These are phyloP conservation scores for Begonia masoniana DNA, from an alignment of 306 rosid species.

Conservation along the genomic window DNA sequence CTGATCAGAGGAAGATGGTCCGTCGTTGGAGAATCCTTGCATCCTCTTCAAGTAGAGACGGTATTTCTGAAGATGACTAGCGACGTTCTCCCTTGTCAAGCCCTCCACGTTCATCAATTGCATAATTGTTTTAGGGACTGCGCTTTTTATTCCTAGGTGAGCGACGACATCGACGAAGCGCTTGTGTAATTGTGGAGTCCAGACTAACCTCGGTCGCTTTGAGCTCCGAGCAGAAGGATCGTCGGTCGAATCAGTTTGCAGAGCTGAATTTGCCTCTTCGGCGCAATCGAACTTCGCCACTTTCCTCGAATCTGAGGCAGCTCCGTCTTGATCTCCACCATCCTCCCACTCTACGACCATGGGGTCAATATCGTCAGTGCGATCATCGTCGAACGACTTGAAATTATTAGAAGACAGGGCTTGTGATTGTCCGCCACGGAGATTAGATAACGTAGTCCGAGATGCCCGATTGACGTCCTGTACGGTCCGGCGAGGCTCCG, in stretches of 20 bases:
- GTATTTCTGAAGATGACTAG: conserved; percentile 89
- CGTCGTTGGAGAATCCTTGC: conserved; percentile 46
- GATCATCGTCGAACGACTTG: conserved; percentile 27
- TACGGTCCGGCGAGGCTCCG: conserved; percentile 44
- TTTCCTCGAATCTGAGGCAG: conserved; percentile 50
- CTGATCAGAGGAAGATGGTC: not conserved
- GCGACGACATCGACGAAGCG: conserved; percentile 89
- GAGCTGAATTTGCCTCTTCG: conserved; percentile 68
- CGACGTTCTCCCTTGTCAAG: conserved; percentile 88
- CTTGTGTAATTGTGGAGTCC: conserved; percentile 94
- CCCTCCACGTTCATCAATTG: conserved; percentile 96
- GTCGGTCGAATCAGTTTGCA: conserved; percentile 20
- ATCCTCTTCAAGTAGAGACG: conserved; percentile 81
- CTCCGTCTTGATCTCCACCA: conserved; percentile 24
- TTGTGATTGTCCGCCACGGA: conserved; percentile 34
- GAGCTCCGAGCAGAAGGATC: conserved; percentile 34
- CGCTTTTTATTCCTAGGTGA: conserved; percentile 80
- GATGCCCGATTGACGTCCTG: conserved; percentile 88
- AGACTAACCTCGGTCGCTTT: conserved; percentile 78
- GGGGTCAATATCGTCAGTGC: conserved; percentile 19
- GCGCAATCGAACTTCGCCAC: conserved; percentile 39
- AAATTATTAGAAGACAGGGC: conserved; percentile 31
- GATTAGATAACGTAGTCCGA: conserved; percentile 41
- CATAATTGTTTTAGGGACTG: conserved; percentile 97
- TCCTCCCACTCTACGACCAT: conserved; percentile 35